These are phyloP conservation scores for Globisporangium paroecandrum DNA, from an alignment of 352 stramenopile species.

Conservation along the genomic window DNA sequence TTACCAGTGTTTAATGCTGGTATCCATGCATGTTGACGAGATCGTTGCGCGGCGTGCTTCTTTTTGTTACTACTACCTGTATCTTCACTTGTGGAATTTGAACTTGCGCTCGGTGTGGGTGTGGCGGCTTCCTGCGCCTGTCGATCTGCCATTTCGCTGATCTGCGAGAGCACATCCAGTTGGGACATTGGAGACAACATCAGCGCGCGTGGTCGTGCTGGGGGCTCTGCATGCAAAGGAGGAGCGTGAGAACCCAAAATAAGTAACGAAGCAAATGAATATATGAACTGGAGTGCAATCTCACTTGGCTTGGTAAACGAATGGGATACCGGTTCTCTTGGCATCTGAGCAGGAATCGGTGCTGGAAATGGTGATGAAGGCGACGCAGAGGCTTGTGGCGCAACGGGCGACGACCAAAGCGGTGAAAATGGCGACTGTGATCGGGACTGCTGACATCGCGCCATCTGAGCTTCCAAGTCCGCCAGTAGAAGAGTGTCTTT, in stretches of 20 bases:
- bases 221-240: neutral
- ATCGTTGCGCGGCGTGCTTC: neutral
- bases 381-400: neutral
- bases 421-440: neutral
- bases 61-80: neutral
- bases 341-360: neutral
- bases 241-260: neutral
- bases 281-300: neutral
- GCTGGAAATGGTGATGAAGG: neutral
- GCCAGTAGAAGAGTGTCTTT: neutral
- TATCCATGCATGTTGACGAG: conserved; percentile 25
- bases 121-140: conserved; percentile 14
- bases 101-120: neutral
- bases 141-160: conserved; percentile 61
- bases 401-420: conserved; percentile 1
- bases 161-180: conserved; percentile 70
- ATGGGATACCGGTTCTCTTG: neutral
- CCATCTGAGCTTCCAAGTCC: neutral
- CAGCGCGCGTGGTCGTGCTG: conserved; percentile 21
- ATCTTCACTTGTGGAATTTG: conserved; percentile 9
- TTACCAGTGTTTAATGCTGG: neutral
- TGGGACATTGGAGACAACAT: conserved; percentile 65
- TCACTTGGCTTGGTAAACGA: conserved; percentile 5
- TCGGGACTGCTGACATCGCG: neutral
- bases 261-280: neutral